Conservation (phyloP, 192 early-diverging fungal species). For the Coemansia sp. region DNA sequence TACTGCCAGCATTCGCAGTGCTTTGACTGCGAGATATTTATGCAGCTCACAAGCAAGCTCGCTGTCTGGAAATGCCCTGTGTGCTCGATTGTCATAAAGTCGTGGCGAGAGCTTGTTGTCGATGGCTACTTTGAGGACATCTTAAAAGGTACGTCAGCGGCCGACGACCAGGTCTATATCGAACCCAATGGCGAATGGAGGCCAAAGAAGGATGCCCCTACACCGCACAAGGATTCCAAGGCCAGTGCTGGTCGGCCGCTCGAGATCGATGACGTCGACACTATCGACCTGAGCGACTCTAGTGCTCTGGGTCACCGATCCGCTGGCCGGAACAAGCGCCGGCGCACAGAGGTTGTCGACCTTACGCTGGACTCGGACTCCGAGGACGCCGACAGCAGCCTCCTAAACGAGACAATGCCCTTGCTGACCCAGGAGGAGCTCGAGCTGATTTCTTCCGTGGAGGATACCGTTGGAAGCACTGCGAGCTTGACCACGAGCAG, state of each 20-base stretch:
- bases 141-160: constrained; percentile 19
- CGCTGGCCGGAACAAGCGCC: constrained; percentile 31
- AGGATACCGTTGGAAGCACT: neutral
- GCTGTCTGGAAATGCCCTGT: constrained; percentile 75
- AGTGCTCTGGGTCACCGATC: neutral
- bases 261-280: constrained; percentile 12
- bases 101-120: constrained; percentile 59
- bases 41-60: constrained; percentile 67
- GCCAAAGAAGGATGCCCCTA: constrained; percentile 23
- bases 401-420: neutral
- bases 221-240: constrained; percentile 41
- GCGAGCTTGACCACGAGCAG: neutral
- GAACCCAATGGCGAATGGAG: constrained; percentile 41
- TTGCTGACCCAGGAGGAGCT: constrained; percentile 42
- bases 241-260: neutral
- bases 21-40: constrained; percentile 72
- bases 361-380: constrained; percentile 56
- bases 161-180: constrained; percentile 42
- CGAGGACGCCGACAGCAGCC: constrained; percentile 8
- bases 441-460: constrained; percentile 19
- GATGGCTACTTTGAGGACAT: constrained; percentile 63
- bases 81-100: constrained; percentile 57
- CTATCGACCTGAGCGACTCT: constrained; percentile 31
- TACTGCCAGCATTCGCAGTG: constrained; percentile 79
- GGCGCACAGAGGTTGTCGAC: constrained; percentile 59